Conservation (phyloP, 495 filamentous ascomycete genomes). For the Xylaria venustula region DNA sequence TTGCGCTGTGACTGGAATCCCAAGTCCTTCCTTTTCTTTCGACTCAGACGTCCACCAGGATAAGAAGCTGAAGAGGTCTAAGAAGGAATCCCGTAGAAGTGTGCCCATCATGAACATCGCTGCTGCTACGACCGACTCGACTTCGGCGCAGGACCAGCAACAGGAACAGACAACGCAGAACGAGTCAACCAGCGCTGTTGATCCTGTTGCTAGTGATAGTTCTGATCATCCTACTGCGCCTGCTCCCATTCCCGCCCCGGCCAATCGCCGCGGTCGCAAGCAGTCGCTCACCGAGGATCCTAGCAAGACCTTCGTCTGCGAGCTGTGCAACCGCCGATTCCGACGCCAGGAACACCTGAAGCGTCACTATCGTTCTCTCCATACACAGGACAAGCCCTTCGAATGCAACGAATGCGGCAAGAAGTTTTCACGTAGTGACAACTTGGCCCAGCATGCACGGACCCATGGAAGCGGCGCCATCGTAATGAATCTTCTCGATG, state of each 20-base stretch:
- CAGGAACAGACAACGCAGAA: slow-evolving; percentile 32
- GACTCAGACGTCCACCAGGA: slow-evolving; percentile 49
- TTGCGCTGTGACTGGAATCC: slow-evolving; percentile 51
- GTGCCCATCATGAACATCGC: slow-evolving; percentile 44
- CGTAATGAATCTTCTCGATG: slow-evolving; percentile 81
- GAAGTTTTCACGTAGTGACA: slow-evolving; percentile 98
- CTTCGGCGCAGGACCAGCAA: slow-evolving; percentile 37
- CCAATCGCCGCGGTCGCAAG: slow-evolving; percentile 95
- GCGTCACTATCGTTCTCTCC: slow-evolving; percentile 96
- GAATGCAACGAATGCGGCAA: slow-evolving; percentile 97
- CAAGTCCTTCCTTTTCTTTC: slow-evolving; percentile 47
- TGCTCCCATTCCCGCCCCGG: slow-evolving; percentile 56
- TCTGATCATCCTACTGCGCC: slow-evolving; percentile 28
- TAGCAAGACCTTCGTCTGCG: slow-evolving; percentile 97
- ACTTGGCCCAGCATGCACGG: slow-evolving; percentile 91
- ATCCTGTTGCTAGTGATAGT: slow-evolving; percentile 24
- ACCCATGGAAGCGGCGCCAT: slow-evolving; percentile 91
- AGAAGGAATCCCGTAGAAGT: slow-evolving; percentile 40
- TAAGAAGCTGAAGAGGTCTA: slow-evolving; percentile 67
- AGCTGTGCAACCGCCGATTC: slow-evolving; percentile 93
- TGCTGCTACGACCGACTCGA: slow-evolving; percentile 35
- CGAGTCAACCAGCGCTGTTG: slow-evolving; percentile 24
- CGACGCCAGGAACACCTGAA: slow-evolving; percentile 98
- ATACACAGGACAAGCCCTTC: slow-evolving; percentile 98
- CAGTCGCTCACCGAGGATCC: slow-evolving; percentile 98